These are phyloP conservation scores for Geum urbanum DNA, from an alignment of 306 rosid species.

Conservation along the genomic window DNA sequence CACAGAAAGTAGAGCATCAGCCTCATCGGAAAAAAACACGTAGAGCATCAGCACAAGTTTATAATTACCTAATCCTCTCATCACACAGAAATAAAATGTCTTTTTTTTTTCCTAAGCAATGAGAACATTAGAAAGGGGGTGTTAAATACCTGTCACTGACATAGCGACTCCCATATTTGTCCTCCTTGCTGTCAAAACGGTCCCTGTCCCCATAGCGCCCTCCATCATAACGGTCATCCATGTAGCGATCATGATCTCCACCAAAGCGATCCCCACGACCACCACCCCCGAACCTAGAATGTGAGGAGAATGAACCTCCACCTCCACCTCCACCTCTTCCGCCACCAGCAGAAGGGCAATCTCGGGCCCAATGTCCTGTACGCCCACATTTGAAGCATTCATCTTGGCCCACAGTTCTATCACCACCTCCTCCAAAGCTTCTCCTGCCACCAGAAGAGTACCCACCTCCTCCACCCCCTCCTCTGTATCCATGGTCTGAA, in stretches of 20 bases:
- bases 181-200: slow-evolving; percentile 69
- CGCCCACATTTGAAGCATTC: slow-evolving; percentile 97
- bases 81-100: background rate
- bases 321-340: slow-evolving; percentile 67
- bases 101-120: background rate
- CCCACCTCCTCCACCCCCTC: slow-evolving; percentile 66
- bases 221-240: slow-evolving; percentile 77
- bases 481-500: slow-evolving; percentile 62
- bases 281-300: slow-evolving; percentile 70
- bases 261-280: slow-evolving; percentile 74
- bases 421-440: slow-evolving; percentile 54
- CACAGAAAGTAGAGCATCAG: background rate
- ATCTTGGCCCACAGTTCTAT: slow-evolving; percentile 73
- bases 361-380: slow-evolving; percentile 97
- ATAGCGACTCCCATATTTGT: slow-evolving; percentile 76
- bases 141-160: slow-evolving; percentile 59
- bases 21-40: too few species aligned
- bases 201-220: slow-evolving; percentile 83
- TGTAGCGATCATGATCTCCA: slow-evolving; percentile 62
- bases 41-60: background rate
- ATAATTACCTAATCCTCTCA: background rate
- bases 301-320: slow-evolving; percentile 67
- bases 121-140: background rate
- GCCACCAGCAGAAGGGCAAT: slow-evolving; percentile 73
- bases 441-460: slow-evolving; percentile 81